Evolutionary conservation across 2,329 filamentous ascomycete species (phyloP).

Genomic region (Periglandula ipomoeae): DNA sequence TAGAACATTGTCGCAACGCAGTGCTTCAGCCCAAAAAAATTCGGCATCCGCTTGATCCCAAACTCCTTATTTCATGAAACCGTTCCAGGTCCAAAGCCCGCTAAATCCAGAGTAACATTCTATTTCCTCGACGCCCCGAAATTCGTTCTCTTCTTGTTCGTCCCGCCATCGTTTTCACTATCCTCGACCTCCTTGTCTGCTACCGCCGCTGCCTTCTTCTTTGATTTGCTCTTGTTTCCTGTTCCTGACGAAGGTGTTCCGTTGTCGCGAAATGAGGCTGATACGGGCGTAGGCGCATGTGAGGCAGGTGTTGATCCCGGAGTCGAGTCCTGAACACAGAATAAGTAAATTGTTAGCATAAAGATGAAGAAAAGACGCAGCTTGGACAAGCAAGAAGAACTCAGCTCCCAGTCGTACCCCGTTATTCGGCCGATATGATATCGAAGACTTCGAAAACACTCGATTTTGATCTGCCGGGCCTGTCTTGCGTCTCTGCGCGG

Average conservation of each 20-base stretch:
- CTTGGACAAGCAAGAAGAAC: not conserved
- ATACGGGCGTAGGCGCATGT: slow-evolving; percentile 45
- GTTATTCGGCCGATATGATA: slow-evolving; percentile 45
- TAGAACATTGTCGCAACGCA: not conserved
- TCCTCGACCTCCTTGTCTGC: slow-evolving; percentile 35
- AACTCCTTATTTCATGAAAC: not conserved
- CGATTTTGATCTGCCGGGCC: slow-evolving; percentile 60
- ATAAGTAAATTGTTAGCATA: not conserved
- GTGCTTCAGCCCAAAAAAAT: not conserved
- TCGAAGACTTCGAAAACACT: slow-evolving; percentile 61
- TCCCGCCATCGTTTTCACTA: slow-evolving; percentile 49
- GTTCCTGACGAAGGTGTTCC: slow-evolving; percentile 46
- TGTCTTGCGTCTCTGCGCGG: slow-evolving; percentile 54
- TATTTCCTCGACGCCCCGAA: slow-evolving; percentile 47
- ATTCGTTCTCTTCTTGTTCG: slow-evolving; percentile 46
- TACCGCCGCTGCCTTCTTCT: slow-evolving; percentile 30
- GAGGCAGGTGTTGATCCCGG: slow-evolving; percentile 35
- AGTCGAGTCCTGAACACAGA: slow-evolving; percentile 28
- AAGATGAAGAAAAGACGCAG: not conserved
- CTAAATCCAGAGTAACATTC: not conserved
- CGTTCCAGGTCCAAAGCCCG: not conserved
- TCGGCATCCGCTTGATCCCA: not conserved
- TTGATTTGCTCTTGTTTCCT: slow-evolving; percentile 40
- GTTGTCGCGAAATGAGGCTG: slow-evolving; percentile 41
- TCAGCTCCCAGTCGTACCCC: slow-evolving; percentile 17